phyloP scores from a whole-genome alignment of 306 rosid species.

The Hippophae rhamnoides region DNA sequence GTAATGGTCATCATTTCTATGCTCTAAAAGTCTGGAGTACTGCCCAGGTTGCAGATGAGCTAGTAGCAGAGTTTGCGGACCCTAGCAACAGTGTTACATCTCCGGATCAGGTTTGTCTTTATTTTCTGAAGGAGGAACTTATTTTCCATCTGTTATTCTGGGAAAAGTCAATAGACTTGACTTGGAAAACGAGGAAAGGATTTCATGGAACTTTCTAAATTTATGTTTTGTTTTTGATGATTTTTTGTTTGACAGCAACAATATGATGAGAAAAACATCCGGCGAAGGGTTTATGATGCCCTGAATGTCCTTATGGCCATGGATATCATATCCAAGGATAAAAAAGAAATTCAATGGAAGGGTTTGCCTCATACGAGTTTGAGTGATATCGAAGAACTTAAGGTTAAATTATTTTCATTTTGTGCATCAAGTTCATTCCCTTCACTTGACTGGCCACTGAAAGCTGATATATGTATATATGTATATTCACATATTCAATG shows the following conservation, averaged over 20 bases:
- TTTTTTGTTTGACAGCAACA: conserved; percentile 65
- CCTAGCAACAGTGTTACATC: conserved; percentile 55
- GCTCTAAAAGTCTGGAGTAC: conserved; percentile 9
- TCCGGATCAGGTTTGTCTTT: conserved; percentile 79
- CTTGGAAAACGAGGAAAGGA: background rate
- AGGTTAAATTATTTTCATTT: conserved; percentile 40
- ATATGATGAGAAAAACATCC: conserved; percentile 90
- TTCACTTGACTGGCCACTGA: background rate
- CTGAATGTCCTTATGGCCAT: conserved; percentile 97
- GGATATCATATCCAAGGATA: conserved; percentile 98
- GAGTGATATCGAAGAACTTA: conserved; percentile 83
- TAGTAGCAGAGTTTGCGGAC: conserved; percentile 85
- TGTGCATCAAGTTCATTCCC: conserved; percentile 7
- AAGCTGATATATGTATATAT: too few relatives aligned
- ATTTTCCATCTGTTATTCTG: conserved; percentile 12
- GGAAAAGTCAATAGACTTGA: conserved; percentile 2
- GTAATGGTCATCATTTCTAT: too few relatives aligned
- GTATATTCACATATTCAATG: conserved; percentile 20
- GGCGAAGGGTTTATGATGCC: conserved; percentile 96
- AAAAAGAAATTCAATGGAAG: conserved; percentile 96
- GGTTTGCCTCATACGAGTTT: conserved; percentile 89
- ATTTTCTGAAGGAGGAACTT: background rate
- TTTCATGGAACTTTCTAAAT: conserved; percentile 10
- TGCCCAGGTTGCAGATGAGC: conserved; percentile 94
- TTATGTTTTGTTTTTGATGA: background rate